These are phyloP conservation scores for Coprinopsis marcescibilis DNA, from an alignment of 768 basidiomycete species.

Conservation along the genomic window DNA sequence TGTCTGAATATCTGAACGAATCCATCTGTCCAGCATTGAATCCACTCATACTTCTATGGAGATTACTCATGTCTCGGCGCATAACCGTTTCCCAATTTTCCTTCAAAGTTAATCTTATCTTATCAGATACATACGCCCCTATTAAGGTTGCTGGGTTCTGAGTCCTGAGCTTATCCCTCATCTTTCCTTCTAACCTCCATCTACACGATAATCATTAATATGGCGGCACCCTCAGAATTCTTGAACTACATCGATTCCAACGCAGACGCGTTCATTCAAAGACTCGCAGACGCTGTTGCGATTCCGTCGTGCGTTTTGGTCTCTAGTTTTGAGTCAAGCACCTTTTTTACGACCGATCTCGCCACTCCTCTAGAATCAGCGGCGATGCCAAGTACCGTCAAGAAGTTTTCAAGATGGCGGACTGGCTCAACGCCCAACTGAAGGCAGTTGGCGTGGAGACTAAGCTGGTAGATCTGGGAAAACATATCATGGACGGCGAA, in stretches of 20 bases:
- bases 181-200: slow-evolving; percentile 3
- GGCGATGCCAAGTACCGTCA: slow-evolving; percentile 65
- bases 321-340: background rate
- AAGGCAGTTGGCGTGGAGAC: slow-evolving; percentile 75
- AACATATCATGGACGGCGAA: slow-evolving; percentile 61
- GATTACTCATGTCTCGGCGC: no score
- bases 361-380: slow-evolving; percentile 43
- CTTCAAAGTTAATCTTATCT: slow-evolving; percentile 9
- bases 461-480: slow-evolving; percentile 68
- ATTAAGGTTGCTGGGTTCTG: background rate
- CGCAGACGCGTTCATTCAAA: slow-evolving; percentile 66
- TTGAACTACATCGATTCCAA: slow-evolving; percentile 60
- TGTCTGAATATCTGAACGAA: background rate
- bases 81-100: no score
- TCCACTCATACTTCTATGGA: no score
- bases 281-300: slow-evolving; percentile 75
- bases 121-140: background rate
- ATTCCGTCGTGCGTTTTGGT: slow-evolving; percentile 61
- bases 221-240: slow-evolving; percentile 47
- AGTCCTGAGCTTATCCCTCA: slow-evolving; percentile 2
- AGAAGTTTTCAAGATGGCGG: slow-evolving; percentile 82
- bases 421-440: slow-evolving; percentile 74
- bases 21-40: no score
- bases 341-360: background rate
- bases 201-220: slow-evolving; percentile 16